phyloP scores from a whole-genome alignment of 192 early-diverging fungal genomes.

The Coemansia pectinata region DNA sequence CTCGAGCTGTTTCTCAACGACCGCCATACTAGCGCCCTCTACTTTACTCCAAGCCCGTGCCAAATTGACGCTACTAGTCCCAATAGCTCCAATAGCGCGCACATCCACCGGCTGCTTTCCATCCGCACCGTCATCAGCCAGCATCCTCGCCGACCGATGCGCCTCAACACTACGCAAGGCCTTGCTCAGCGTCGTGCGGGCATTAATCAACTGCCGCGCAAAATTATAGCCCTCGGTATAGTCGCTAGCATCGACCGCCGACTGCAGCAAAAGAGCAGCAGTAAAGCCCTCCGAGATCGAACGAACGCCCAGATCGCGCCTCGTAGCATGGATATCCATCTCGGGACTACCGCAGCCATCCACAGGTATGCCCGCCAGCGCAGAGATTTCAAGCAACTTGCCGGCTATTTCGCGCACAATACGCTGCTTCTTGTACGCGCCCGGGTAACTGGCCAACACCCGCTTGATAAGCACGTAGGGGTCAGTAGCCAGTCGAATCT shows the following conservation, averaged over 20 bases:
- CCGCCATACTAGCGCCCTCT: not conserved
- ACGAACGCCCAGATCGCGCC: conserved; percentile 23
- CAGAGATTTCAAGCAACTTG: conserved; percentile 1
- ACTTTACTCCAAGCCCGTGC: conserved; percentile 1
- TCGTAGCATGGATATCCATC: not conserved
- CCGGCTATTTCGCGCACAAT: conserved; percentile 21
- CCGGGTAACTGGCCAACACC: conserved; percentile 19
- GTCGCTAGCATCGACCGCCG: conserved; percentile 11
- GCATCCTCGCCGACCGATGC: conserved; percentile 13
- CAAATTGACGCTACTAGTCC: conserved; percentile 17
- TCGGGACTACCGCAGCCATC: not conserved
- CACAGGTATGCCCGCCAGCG: not conserved
- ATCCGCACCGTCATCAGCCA: not conserved
- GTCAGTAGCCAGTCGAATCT: conserved; percentile 27
- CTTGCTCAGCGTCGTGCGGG: conserved; percentile 10
- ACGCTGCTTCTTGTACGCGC: conserved; percentile 24
- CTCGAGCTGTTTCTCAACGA: conserved; percentile 10
- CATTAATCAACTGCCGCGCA: conserved; percentile 29
- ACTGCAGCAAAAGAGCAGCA: conserved; percentile 25
- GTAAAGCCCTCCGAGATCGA: conserved; percentile 21
- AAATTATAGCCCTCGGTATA: conserved; percentile 11
- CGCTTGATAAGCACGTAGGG: conserved; percentile 16
- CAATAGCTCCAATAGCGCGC: conserved; percentile 27
- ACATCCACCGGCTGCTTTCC: conserved; percentile 12
- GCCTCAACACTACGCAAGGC: conserved; percentile 9